Evolutionary conservation across 2,329 filamentous ascomycete species (phyloP).

Genomic region (Stachybotrys chartarum): DNA sequence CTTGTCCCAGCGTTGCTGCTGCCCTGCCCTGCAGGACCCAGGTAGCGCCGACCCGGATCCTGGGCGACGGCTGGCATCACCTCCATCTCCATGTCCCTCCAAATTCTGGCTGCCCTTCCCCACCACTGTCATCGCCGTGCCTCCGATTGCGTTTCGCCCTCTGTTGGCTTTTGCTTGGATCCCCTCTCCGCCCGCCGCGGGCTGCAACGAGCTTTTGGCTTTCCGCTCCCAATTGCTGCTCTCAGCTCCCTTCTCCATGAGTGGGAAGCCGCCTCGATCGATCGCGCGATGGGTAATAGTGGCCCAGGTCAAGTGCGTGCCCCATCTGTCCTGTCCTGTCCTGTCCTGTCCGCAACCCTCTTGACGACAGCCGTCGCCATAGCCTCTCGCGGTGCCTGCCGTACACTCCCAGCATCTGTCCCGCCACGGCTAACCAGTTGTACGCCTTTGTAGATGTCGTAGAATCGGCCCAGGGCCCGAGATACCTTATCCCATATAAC

Average conservation of each 20-base stretch:
- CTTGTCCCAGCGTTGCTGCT: too few relatives aligned
- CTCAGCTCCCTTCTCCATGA: constrained; percentile 27
- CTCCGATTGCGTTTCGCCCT: neutral
- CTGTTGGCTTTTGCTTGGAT: neutral
- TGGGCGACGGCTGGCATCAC: neutral
- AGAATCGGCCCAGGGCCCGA: constrained; percentile 30
- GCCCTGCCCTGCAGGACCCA: neutral
- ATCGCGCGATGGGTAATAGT: constrained; percentile 42
- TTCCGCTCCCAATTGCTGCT: constrained; percentile 9
- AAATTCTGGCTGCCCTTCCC: neutral
- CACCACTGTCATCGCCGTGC: constrained; percentile 2
- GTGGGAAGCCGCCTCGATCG: constrained; percentile 31
- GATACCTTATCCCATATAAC: constrained; percentile 15
- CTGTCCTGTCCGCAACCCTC: neutral
- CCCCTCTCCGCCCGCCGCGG: neutral
- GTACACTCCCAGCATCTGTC: constrained; percentile 5
- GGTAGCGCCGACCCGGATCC: neutral
- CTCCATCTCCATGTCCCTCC: neutral
- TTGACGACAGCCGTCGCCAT: neutral
- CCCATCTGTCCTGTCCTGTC: constrained; percentile 7
- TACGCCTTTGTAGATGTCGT: constrained; percentile 28
- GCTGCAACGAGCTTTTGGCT: constrained; percentile 5
- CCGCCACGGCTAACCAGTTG: constrained; percentile 1
- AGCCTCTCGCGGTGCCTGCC: neutral
- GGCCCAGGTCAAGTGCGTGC: constrained; percentile 35